Conservation (phyloP, 164 flowering plant species). For the Piper betle region DNA sequence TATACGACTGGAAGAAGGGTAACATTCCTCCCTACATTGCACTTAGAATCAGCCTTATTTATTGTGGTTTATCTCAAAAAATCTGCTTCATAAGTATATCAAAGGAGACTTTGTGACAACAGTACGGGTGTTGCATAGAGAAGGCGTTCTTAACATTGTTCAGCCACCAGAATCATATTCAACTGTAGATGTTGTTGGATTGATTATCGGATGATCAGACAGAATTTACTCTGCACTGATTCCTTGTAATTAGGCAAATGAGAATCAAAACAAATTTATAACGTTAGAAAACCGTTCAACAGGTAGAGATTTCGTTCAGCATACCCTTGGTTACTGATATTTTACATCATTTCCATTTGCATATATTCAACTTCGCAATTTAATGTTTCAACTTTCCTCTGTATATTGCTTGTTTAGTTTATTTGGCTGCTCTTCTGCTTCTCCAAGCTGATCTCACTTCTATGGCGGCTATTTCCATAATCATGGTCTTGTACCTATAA, state of each 20-base stretch:
- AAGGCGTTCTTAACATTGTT: no score
- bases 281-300: neutral
- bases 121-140: slow-evolving; percentile 36
- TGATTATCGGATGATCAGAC: slow-evolving; percentile 23
- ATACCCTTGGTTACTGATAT: no score
- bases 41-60: neutral
- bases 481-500: no score
- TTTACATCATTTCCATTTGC: no score
- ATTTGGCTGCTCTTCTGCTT: no score
- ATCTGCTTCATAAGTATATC: slow-evolving; percentile 30
- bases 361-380: no score
- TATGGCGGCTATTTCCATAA: no score
- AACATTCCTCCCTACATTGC: slow-evolving; percentile 4
- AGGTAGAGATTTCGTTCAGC: no score
- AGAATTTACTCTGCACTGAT: slow-evolving; percentile 3
- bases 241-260: neutral
- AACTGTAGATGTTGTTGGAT: slow-evolving; percentile 39
- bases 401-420: no score
- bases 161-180: slow-evolving; percentile 42
- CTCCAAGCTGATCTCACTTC: no score
- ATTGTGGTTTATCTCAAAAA: neutral
- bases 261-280: no score
- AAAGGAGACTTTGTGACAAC: slow-evolving; percentile 44
- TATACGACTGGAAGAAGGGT: slow-evolving; percentile 59
- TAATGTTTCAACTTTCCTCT: no score